Evolutionary conservation across 441 rosid genomes (phyloP).

Genomic region (Omphalea diandra): DNA sequence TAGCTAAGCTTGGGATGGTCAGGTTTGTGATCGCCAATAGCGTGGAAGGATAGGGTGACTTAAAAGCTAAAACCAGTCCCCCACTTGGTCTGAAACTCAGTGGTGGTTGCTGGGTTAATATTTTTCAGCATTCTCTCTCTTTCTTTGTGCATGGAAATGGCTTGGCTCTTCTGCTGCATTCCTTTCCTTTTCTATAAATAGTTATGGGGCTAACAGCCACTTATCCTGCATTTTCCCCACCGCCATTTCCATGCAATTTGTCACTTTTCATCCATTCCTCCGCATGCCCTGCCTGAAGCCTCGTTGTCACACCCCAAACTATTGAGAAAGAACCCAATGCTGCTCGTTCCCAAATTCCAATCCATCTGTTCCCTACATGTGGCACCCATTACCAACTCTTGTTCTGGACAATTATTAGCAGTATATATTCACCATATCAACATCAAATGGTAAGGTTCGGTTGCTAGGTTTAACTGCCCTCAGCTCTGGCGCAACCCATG

Average conservation of each 20-base stretch:
- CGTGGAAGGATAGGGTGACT: slow-evolving; percentile 31
- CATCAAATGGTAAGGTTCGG: too few relatives aligned
- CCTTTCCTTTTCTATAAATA: slow-evolving; percentile 28
- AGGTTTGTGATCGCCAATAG: slow-evolving; percentile 28
- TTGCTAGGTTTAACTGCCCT: too few relatives aligned
- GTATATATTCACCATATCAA: too few relatives aligned
- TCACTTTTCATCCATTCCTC: slow-evolving; percentile 28
- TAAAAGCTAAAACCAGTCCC: slow-evolving; percentile 32
- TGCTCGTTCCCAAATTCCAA: too few relatives aligned
- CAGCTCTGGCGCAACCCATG: not conserved
- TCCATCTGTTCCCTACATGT: slow-evolving; percentile 20
- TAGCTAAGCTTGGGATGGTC: slow-evolving; percentile 27
- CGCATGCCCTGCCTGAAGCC: slow-evolving; percentile 16
- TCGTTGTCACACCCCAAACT: slow-evolving; percentile 13
- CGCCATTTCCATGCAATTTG: slow-evolving; percentile 40
- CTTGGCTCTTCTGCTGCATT: slow-evolving; percentile 23
- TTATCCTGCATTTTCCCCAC: slow-evolving; percentile 31
- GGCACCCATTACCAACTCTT: not conserved
- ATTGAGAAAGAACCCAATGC: slow-evolving; percentile 25
- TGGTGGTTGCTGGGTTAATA: too few relatives aligned
- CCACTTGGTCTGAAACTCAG: slow-evolving; percentile 29
- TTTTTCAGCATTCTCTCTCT: too few relatives aligned
- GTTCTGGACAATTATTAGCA: too few relatives aligned
- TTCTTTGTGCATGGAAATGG: too few relatives aligned
- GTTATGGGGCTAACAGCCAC: slow-evolving; percentile 40